Evolutionary conservation across 495 filamentous ascomycete genomes (phyloP).

Genomic region (Bacidia rubella): DNA sequence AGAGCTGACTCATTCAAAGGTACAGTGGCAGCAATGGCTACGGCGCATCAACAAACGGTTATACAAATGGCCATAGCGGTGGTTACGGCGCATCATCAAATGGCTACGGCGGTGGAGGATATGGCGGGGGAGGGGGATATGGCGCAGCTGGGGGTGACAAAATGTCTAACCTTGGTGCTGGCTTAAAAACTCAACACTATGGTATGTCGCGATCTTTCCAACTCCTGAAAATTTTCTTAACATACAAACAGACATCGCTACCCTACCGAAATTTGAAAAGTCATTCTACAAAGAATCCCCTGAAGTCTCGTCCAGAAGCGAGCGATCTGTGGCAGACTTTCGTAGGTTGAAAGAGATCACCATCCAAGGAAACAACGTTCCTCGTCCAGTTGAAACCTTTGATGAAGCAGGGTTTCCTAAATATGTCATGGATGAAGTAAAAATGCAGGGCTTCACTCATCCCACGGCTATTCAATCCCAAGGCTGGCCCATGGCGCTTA

Average conservation of each 20-base stretch:
- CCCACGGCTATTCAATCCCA: slow-evolving; percentile 96
- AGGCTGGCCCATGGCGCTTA: slow-evolving; percentile 98
- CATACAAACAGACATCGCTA: slow-evolving; percentile 45
- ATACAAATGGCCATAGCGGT: slow-evolving; percentile 37
- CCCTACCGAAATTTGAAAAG: slow-evolving; percentile 94
- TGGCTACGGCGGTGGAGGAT: slow-evolving; percentile 31
- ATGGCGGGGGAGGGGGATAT: slow-evolving; percentile 37
- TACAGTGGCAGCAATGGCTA: slow-evolving; percentile 31
- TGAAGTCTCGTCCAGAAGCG: slow-evolving; percentile 57
- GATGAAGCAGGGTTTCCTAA: slow-evolving; percentile 94
- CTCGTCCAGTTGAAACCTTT: slow-evolving; percentile 88
- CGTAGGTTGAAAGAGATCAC: slow-evolving; percentile 68
- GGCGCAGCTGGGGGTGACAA: slow-evolving; percentile 63
- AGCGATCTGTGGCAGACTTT: slow-evolving; percentile 74
- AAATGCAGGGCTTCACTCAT: slow-evolving; percentile 84
- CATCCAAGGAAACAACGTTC: slow-evolving; percentile 62
- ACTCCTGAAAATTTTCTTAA: not conserved
- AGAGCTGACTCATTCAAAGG: slow-evolving; percentile 21
- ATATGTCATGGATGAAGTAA: slow-evolving; percentile 96
- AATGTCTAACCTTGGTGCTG: slow-evolving; percentile 82
- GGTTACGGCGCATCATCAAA: slow-evolving; percentile 26
- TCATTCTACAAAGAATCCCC: slow-evolving; percentile 95
- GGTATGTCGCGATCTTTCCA: slow-evolving; percentile 39
- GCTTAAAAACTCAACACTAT: slow-evolving; percentile 75
- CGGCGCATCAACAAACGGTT: slow-evolving; percentile 32